Evolutionary conservation across 2,329 filamentous ascomycete genomes (phyloP), one percentile per base, ranked within the genome.

Genomic region (Westerdykella sp.): DNA sequence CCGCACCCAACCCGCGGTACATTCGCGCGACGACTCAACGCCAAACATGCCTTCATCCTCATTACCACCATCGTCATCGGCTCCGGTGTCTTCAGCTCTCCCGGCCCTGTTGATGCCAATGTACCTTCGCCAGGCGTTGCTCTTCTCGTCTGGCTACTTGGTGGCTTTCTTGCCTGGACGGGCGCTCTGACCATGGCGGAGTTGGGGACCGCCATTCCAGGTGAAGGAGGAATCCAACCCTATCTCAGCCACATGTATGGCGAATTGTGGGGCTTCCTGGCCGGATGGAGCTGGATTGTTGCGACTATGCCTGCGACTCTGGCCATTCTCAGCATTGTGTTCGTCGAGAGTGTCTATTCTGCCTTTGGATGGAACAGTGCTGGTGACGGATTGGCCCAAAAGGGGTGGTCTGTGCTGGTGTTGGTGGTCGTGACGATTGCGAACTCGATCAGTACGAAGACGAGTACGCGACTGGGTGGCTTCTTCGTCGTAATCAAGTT

Each of bases 251-350:
- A 79, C 60, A 77, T 81, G 28, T 83, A 75, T 46, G 79, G 80
- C 30, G 78, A 82, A 39, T 59, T 77, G 1, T 74, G 75, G 42
- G 80, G 79, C 6, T 83, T 82, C 54, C 61, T 83, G 18, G 78
- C 79, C 0, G 80, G 78, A 0, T 84, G 80, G 80, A 80, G 77
- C 0, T 83, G 80, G 80, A 73, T 83, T 21, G 73, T 82, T 1
- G 78, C 77, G 6, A 75, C 82, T 3, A 83, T 82, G 79, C 80
- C 80, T 0, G 78, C 79, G 0, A 82, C 80, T 0, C 68, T 82
- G 31, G 79, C 79, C 1, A 83, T 83, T 43, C 67, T 83, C 14
- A 75, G 75, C 54, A 81, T 83, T 49, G 79, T 82, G 14, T 83
- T 83, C 50, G 73, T 70, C 6, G 67, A 73, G 48, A 52, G 47